Conservation (phyloP, 2,329 filamentous ascomycete species). For the Aspergillus arachidicola region DNA sequence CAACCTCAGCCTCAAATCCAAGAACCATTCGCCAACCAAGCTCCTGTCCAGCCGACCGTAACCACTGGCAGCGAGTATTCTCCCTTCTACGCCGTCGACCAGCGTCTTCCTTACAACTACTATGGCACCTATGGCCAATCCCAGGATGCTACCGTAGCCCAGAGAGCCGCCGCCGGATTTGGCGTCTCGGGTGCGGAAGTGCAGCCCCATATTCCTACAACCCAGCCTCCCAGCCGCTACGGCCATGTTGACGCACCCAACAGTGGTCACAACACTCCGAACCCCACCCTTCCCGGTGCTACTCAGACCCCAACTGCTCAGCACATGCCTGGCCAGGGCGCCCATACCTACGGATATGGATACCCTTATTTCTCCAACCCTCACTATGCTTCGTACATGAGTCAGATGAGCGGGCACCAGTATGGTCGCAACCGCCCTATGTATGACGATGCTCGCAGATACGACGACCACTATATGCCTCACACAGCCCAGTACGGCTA, state of each 20-base stretch:
- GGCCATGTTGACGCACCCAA: constrained; percentile 71
- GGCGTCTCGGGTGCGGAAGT: constrained; percentile 62
- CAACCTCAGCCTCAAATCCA: constrained; percentile 65
- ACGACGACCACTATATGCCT: constrained; percentile 52
- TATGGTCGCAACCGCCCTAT: constrained; percentile 53
- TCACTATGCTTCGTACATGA: constrained; percentile 65
- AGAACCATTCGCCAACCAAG: constrained; percentile 56
- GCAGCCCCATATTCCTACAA: constrained; percentile 60
- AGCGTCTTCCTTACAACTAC: constrained; percentile 77
- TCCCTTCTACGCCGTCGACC: constrained; percentile 79
- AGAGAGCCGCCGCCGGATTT: constrained; percentile 79
- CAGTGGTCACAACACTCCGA: constrained; percentile 89
- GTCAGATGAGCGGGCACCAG: constrained; percentile 51
- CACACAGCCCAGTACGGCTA: constrained; percentile 58
- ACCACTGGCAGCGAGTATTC: constrained; percentile 72
- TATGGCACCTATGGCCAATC: constrained; percentile 67
- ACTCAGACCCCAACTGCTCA: constrained; percentile 58
- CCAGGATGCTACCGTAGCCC: constrained; percentile 71
- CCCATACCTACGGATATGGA: constrained; percentile 60
- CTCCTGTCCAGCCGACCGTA: constrained; percentile 62
- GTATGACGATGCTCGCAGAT: constrained; percentile 53
- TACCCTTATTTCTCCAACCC: constrained; percentile 64
- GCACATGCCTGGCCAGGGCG: constrained; percentile 55
- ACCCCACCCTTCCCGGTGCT: constrained; percentile 66
- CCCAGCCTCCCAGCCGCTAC: constrained; percentile 77